These are phyloP conservation scores for Chytriomyces hyalinus DNA, from an alignment of 192 early-diverging fungal genomes.

Conservation along the genomic window DNA sequence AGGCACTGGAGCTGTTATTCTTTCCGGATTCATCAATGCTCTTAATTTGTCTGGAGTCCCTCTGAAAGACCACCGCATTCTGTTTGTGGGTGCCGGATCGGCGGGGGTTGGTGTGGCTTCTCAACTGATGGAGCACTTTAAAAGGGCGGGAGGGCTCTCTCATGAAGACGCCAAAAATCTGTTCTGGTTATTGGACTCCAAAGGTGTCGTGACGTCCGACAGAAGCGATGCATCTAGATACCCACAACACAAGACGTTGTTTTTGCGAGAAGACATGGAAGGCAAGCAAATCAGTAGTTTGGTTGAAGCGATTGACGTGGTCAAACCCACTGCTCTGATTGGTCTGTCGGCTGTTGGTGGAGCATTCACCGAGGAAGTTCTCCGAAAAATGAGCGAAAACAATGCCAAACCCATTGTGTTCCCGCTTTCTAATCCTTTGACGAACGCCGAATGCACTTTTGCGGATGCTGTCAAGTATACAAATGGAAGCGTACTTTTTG, in stretches of 20 bases:
- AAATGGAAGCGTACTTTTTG: slow-evolving; percentile 89
- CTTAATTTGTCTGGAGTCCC: slow-evolving; percentile 68
- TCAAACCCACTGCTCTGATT: slow-evolving; percentile 88
- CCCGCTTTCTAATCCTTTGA: slow-evolving; percentile 82
- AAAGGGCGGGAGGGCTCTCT: slow-evolving; percentile 64
- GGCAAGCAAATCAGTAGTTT: slow-evolving; percentile 77
- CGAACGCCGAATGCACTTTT: slow-evolving; percentile 94
- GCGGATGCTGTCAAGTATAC: slow-evolving; percentile 88
- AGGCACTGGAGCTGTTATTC: slow-evolving; percentile 91
- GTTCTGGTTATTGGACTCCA: slow-evolving; percentile 90
- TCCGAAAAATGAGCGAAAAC: slow-evolving; percentile 75
- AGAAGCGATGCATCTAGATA: slow-evolving; percentile 72
- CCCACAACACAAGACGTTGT: slow-evolving; percentile 60
- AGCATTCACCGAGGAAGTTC: slow-evolving; percentile 74
- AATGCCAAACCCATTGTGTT: slow-evolving; percentile 84
- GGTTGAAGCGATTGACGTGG: slow-evolving; percentile 78
- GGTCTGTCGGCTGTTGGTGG: slow-evolving; percentile 82
- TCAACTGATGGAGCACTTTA: slow-evolving; percentile 84
- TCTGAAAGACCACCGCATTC: slow-evolving; percentile 78
- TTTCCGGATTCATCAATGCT: slow-evolving; percentile 86
- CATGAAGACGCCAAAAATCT: slow-evolving; percentile 72
- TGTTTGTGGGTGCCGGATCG: slow-evolving; percentile 94
- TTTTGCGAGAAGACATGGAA: slow-evolving; percentile 86
- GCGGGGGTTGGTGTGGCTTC: slow-evolving; percentile 95
- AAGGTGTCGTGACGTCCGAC: slow-evolving; percentile 87